Base-by-base conservation (phyloP, 169 alveolate genomes). In the Plasmodium gaboni region DNA sequence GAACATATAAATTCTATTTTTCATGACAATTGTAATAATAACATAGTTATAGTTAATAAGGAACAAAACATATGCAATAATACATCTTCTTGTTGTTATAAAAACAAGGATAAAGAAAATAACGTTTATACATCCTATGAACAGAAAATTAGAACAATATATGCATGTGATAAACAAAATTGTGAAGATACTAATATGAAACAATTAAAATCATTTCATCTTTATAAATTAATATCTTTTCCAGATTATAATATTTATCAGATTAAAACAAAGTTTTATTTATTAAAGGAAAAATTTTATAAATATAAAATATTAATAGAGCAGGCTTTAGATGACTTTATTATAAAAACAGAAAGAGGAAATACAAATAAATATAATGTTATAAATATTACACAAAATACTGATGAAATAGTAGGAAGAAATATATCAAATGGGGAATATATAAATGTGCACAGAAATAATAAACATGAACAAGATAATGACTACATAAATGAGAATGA, bases 201-300 rank as follows among this genome's bases (percentile, higher is more conserved):
- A 0, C 63, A 71, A 26, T 51, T 74, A 8, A 1, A 60, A 26
- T 26, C 50, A 50, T 78, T 78, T 48, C 74, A 78, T 28, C 42
- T 78, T 8, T 78, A 64, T 26, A 48, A 78, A 1, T 46, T 78
- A 1, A 78, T 78, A 50, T 44, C 28, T 1, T 78, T 78, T 19
- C 89, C 89, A 1, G 24, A 78, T 6, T 78, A 65, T n/a, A 78
- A 78, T 53, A 48, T 78, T 5, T 51, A 65, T 53, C 89, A 78
- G 17, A 38, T 67, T 15, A 78, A 78, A 57, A 78, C 76, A 0
- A 78, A 78, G 53, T 78, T 78, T 65, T 78, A 48, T 28, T 32
- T 78, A 32, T 73, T 78, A 42, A 78, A 65, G 61, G 89, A 78
- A 46, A 78, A 28, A 19, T 68, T 70, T 6, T 78, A 78, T 44